These are phyloP conservation scores for Cronartium quercuum DNA, from an alignment of 1,284 basidiomycete species.

Conservation along the genomic window DNA sequence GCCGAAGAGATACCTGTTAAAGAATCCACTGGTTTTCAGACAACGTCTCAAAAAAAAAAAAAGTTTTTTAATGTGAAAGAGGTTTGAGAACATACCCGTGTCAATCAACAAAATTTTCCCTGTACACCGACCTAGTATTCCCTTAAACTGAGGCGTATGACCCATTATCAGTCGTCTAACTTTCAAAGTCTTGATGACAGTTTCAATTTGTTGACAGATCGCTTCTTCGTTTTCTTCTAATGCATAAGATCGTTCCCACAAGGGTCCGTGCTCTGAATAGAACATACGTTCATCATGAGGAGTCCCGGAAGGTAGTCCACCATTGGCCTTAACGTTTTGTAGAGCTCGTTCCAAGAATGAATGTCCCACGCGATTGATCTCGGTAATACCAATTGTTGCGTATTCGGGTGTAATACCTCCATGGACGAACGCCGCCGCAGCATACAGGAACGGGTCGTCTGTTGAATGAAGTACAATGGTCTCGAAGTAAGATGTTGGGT, in stretches of 20 bases:
- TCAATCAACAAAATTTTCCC: constrained; percentile 88
- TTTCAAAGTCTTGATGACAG: constrained; percentile 64
- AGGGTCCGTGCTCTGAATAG: constrained; percentile 67
- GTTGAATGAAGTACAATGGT: constrained; percentile 54
- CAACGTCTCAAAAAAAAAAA: constrained; percentile 8
- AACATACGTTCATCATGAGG: constrained; percentile 63
- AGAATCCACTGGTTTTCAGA: constrained; percentile 9
- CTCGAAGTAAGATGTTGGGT: constrained; percentile 58
- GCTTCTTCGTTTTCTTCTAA: constrained; percentile 59
- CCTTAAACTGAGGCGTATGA: constrained; percentile 81
- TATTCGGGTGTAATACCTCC: constrained; percentile 44
- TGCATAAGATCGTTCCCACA: constrained; percentile 65
- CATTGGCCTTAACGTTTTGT: constrained; percentile 55
- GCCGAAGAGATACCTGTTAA: constrained; percentile 74
- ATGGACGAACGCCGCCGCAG: constrained; percentile 69
- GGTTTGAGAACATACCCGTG: constrained; percentile 48
- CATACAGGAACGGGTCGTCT: constrained; percentile 54
- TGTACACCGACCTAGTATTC: constrained; percentile 71
- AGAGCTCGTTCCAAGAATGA: constrained; percentile 64
- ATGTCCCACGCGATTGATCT: constrained; percentile 66
- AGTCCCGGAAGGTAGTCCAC: constrained; percentile 63
- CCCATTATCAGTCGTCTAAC: constrained; percentile 85
- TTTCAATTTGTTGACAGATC: constrained; percentile 65
- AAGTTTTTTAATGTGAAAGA: neutral
- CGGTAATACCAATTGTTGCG: constrained; percentile 55